Conservation (phyloP, 441 rosid species). For the Bocquillonia castaneifolia region DNA sequence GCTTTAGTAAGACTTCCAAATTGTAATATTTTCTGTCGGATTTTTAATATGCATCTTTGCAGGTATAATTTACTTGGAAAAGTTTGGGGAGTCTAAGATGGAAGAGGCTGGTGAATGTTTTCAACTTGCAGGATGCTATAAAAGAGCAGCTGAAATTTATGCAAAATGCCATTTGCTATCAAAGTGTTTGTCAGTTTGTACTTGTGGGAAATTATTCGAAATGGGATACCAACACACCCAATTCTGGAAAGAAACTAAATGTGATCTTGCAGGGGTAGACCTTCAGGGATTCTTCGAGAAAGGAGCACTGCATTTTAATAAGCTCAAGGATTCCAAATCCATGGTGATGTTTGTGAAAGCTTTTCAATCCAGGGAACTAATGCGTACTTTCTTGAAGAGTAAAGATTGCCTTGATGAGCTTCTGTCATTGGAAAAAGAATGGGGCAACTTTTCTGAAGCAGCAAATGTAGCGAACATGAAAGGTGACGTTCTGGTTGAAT, state of each 20-base stretch:
- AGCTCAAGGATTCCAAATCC: conserved; percentile 24
- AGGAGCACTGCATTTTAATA: conserved; percentile 32
- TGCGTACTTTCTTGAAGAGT: conserved; percentile 31
- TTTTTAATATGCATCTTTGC: neutral
- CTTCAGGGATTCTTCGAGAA: conserved; percentile 22
- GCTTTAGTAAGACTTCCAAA: neutral
- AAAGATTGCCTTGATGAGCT: conserved; percentile 39
- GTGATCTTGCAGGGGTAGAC: conserved; percentile 1
- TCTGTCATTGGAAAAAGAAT: conserved; percentile 35
- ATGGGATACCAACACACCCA: conserved; percentile 34
- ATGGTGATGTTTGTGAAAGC: conserved; percentile 42
- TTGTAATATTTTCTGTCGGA: neutral
- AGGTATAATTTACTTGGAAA: conserved; percentile 41
- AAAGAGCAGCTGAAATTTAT: conserved; percentile 41
- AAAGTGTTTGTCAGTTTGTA: conserved; percentile 35
- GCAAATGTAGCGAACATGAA: conserved; percentile 37
- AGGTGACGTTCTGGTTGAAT: conserved; percentile 33
- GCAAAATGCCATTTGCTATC: conserved; percentile 29
- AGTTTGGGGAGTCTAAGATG: conserved; percentile 31
- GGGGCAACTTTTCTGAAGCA: conserved; percentile 41
- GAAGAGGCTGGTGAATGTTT: conserved; percentile 47
- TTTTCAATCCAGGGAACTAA: conserved; percentile 25
- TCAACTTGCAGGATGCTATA: conserved; percentile 28
- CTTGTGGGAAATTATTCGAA: conserved; percentile 35
- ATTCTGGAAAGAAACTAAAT: conserved; percentile 29